Evolutionary conservation across 192 early-diverging fungal genomes (phyloP), one percentile per base, ranked within the genome.

Genomic region (Gamsiella multidivaricata): DNA sequence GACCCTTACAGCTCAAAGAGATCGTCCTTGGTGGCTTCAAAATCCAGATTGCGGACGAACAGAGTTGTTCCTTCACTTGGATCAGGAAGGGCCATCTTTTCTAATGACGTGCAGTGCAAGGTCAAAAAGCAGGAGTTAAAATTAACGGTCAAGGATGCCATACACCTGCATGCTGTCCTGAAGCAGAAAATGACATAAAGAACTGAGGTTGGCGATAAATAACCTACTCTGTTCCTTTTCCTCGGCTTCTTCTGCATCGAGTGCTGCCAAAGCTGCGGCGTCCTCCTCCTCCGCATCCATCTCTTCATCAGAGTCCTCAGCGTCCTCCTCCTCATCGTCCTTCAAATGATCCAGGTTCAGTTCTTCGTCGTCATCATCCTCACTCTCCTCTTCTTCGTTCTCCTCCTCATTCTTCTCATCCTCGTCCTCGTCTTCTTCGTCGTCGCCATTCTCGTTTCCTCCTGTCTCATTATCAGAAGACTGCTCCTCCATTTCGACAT

Each of bases 11-110:
- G 60, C 31, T 81, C 73, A 34, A 76, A 85, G 18, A 98, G 80
- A 33, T 90, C 90, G 47, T 92, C 91, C 72, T 97, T 90, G 15
- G 91, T 91, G 3, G 94, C 93, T 26, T 98, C 97, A 70, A 96
- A 98, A 37, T 90, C 87, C 74, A 98, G 73, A 81, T 98, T 98
- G 46, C 96, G 88, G 58, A 98, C 88, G 82, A 98, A 98, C 37
- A 98, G 88, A 18, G 96, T 98, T 37, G 90, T 91, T 26, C 90
- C 87, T 42, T 87, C 84, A n/a, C 84, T 79, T 36, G 75, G 65
- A 15, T 72, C 64, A 31, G 86, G 82, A 23, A 81, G 57, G 26
- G 57, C 65, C 33, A 62, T 59, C 34, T 81, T 69, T 47, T 15
- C 70, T 69, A 66, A 46, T 51, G 10, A 11, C 17, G 23, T 23